Evolutionary conservation across 495 filamentous ascomycete genomes (phyloP).

Genomic region (Penicillium samsonianum): DNA sequence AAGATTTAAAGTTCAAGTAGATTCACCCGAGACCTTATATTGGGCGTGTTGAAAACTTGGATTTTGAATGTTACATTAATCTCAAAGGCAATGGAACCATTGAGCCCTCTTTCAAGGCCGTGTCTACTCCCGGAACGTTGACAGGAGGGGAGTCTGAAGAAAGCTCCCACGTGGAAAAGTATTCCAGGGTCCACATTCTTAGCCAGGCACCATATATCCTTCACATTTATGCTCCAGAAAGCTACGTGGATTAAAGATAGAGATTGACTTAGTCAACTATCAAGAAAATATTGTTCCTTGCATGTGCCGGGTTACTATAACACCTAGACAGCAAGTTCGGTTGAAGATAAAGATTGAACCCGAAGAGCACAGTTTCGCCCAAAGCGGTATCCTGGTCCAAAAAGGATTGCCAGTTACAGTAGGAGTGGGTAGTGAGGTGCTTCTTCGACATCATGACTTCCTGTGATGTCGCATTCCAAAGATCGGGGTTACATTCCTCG

Average conservation of each 20-base stretch:
- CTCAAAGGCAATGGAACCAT: constrained; percentile 4
- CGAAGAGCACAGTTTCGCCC: neutral
- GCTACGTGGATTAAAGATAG: neutral
- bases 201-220: neutral
- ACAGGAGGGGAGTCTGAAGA: neutral
- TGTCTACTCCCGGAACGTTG: constrained; percentile 15
- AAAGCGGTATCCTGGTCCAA: neutral
- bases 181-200: neutral
- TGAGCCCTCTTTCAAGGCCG: neutral
- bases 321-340: too few species aligned
- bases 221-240: neutral
- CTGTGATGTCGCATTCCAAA: constrained; percentile 19
- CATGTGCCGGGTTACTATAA: too few species aligned
- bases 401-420: neutral
- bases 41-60: neutral
- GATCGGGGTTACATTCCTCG: constrained; percentile 22
- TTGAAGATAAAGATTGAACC: neutral
- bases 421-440: neutral
- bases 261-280: neutral
- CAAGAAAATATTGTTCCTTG: neutral
- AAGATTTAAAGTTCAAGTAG: neutral
- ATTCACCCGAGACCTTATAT: constrained; percentile 6
- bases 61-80: constrained; percentile 11
- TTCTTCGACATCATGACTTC: constrained; percentile 5
- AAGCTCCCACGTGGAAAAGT: constrained; percentile 2